Conservation (phyloP, 1,284 basidiomycete species). For the Puccinia sorghi region DNA sequence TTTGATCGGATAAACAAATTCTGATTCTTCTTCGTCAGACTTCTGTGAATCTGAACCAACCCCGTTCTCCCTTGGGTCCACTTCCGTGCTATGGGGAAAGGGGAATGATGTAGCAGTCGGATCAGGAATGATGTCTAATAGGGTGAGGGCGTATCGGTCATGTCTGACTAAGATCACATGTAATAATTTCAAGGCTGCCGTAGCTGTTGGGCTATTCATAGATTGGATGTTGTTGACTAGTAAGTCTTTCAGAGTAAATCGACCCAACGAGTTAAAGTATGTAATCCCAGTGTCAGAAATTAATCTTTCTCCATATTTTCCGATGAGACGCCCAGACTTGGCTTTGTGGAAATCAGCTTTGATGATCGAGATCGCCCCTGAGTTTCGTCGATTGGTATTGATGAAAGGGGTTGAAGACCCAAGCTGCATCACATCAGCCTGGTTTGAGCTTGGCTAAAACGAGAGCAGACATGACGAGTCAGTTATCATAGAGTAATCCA, state of each 20-base stretch:
- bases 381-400: constrained; percentile 66
- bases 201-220: constrained; percentile 66
- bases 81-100: constrained; percentile 60
- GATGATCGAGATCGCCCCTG: constrained; percentile 78
- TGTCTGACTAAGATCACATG: constrained; percentile 72
- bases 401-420: constrained; percentile 10
- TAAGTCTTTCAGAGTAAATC: constrained; percentile 86
- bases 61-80: constrained; percentile 52
- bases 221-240: constrained; percentile 75
- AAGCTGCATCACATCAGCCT: constrained; percentile 15
- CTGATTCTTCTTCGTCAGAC: constrained; percentile 64
- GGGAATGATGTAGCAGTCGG: constrained; percentile 73
- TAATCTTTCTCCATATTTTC: constrained; percentile 59
- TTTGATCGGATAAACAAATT: constrained; percentile 30
- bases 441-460: constrained; percentile 6
- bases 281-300: constrained; percentile 65
- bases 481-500: background rate
- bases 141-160: constrained; percentile 67
- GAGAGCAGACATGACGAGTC: background rate
- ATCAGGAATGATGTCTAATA: constrained; percentile 71
- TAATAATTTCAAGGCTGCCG: constrained; percentile 76
- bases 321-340: constrained; percentile 8
- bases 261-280: constrained; percentile 79
- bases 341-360: constrained; percentile 64
- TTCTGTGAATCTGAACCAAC: constrained; percentile 50